Base-by-base conservation (phyloP, 768 basidiomycete genomes). In the Termitomyces sp. region DNA sequence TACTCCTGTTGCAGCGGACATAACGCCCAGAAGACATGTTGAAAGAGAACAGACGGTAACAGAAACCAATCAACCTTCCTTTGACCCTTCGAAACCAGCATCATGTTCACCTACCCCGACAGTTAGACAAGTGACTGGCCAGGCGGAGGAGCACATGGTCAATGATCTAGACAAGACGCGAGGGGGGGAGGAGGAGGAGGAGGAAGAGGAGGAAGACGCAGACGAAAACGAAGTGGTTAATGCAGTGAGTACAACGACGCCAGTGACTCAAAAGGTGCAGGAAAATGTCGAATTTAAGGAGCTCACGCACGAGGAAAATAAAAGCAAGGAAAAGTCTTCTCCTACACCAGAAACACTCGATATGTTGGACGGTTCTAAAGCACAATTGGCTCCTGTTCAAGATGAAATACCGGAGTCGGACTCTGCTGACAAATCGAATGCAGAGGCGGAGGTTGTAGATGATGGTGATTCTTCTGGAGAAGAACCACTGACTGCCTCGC, bases 401-500 rank as follows among this genome's bases (percentile, higher is more conserved):
- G 48, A 36, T 20, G 52, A 51, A n/a, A 37, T n/a, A 46, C 41
- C 44, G 33, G 36, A 55, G 42, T 20, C 39, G 4, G 50, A 56
- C 0, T 30, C 36, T 8, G 20, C 48, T 45, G 46, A 45, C 34
- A 58, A 49, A 27, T 34, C 37, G 18, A 31, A 54, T 13, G 51
- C 52, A 42, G 64, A 62, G 56, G 42, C 56, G 41, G 69, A 67
- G 33, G 59, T 57, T 30, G 53, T 60, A 39, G 60, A 68, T 4
- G 68, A 69, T 22, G 68, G 58, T 24, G 60, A 61, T 16, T 63
- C 67, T 16, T 72, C 73, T 24, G 71, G 68, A 24, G 72, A 74
- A 54, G 76, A 76, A 46, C 71, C 71, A 27, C 64, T 67, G 11
- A 73, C 72, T 55, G 65, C 63, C 30, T 70, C 70, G 7, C 68